Evolutionary conservation across 306 rosid species (phyloP).

Genomic region (Vicia sativa): DNA sequence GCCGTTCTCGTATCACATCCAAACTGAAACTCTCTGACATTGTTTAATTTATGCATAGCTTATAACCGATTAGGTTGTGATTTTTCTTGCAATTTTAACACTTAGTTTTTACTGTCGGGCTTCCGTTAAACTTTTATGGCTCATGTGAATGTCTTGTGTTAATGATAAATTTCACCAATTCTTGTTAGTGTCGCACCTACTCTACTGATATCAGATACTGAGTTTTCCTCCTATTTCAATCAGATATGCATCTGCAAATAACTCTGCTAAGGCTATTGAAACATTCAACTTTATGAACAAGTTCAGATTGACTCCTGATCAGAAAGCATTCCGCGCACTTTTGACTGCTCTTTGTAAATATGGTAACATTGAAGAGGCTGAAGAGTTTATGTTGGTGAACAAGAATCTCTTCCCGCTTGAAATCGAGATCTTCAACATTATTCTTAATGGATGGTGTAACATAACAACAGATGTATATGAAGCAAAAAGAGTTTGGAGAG

Average conservation of each 20-base stretch:
- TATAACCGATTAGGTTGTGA: conserved; percentile 10
- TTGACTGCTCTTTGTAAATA: conserved; percentile 69
- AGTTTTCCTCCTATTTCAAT: conserved; percentile 35
- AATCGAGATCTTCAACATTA: conserved; percentile 66
- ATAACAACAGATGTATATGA: conserved; percentile 58
- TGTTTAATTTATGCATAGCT: conserved; percentile 9
- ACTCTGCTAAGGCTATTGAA: conserved; percentile 60
- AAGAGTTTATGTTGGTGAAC: conserved; percentile 80
- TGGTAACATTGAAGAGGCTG: conserved; percentile 84
- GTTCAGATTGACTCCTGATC: conserved; percentile 75
- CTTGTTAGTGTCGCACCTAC: conserved; percentile 20
- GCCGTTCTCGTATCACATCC: too few species aligned
- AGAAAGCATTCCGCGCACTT: conserved; percentile 61
- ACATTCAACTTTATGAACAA: conserved; percentile 83
- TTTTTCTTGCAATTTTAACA: conserved; percentile 11
- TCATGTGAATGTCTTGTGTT: conserved; percentile 1
- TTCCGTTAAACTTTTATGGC: background rate
- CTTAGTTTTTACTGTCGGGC: background rate
- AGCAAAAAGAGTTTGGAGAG: conserved; percentile 94
- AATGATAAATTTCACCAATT: conserved; percentile 25
- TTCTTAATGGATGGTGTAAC: conserved; percentile 90
- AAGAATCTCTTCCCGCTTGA: conserved; percentile 81
- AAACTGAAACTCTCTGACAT: background rate
- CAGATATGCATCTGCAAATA: conserved; percentile 77
- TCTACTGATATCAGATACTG: background rate